Evolutionary conservation across 768 basidiomycete genomes (phyloP), one percentile per base, ranked within the genome.

Genomic region (Lentinula raphanica): DNA sequence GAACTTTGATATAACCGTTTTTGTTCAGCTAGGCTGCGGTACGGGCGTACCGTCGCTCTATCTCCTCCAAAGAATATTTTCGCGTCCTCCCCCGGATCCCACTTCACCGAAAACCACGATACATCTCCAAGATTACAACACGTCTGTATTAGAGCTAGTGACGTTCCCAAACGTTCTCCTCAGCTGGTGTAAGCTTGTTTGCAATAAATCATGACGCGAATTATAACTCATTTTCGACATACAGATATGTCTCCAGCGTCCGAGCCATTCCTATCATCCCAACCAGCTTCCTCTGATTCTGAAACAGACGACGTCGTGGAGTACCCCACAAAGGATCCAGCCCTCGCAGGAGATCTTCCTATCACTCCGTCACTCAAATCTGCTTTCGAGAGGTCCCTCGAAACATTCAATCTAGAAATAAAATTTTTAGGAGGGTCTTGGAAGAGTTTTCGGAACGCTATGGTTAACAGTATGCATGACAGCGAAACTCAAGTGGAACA

Each of bases 121-220:
- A 7, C 88, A 93, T 66, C 73, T 97, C 1, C 95, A 98, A 77
- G 95, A 98, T 69, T 98, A 94, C 74, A 98, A 98, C 68, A 72
- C 76, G 0, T 84, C 87, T 6, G 92, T 93, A 8, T 72, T 95
- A 6, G 82, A 87, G 51, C 81, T 94, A 5, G 85, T 90, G 19
- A 91, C 91, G 0, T 71, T 89, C 17, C 90, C 91, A 3, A 94
- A 94, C 65, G 65, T 93, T 53, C 63, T 94, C 25, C 75, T 94
- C 23, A 74, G 85, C 44, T 94, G 92, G 91, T 93, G 92, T 92
- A 74, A 62, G 88, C 78, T 40, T 42, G 40, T 54, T 39, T 42
- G 25, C 15, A n/a, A 3, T 25, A 32, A n/a, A n/a, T n/a, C n/a
- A n/a, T n/a, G n/a, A 29, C 31, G 17, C 36, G 3, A 13, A 21